Conservation (phyloP, 2,329 filamentous ascomycete species). For the Dothiorella sarmentorum region DNA sequence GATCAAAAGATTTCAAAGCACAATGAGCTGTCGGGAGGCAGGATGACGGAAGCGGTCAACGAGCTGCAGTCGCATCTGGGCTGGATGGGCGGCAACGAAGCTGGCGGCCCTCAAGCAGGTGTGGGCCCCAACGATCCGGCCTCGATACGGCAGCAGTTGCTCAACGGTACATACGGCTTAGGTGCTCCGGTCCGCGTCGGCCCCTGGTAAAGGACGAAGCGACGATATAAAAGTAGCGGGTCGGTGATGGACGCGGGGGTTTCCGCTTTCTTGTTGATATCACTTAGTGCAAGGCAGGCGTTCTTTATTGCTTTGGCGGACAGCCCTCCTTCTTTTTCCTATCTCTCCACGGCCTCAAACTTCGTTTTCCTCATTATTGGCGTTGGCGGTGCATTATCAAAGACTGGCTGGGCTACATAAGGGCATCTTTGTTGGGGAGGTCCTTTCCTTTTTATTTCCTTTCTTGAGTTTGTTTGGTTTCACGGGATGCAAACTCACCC, state of each 20-base stretch:
- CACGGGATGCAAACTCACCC: not conserved
- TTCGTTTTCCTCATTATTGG: not conserved
- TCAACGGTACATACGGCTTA: conserved; percentile 55
- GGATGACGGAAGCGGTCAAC: conserved; percentile 73
- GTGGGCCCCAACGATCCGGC: conserved; percentile 27
- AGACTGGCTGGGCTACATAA: not conserved
- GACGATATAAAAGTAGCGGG: not conserved
- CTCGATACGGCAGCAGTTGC: conserved; percentile 46
- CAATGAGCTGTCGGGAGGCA: conserved; percentile 79
- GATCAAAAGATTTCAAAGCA: conserved; percentile 83
- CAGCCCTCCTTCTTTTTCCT: not conserved
- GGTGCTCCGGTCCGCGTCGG: conserved; percentile 54
- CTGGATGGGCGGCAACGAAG: conserved; percentile 63
- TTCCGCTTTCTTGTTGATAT: conserved; percentile 15
- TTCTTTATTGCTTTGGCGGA: conserved; percentile 2
- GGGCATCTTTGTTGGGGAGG: not conserved
- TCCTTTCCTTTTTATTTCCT: too few relatives aligned
- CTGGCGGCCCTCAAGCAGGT: conserved; percentile 22
- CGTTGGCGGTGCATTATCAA: conserved; percentile 4
- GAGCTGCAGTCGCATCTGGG: conserved; percentile 71
- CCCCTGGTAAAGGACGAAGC: conserved; percentile 46
- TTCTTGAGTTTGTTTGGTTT: not conserved
- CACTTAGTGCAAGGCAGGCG: conserved; percentile 8
- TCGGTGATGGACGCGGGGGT: not conserved
- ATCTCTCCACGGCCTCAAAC: not conserved